Conservation (phyloP, 2,329 filamentous ascomycete genomes). For the Diplodia sapinea region DNA sequence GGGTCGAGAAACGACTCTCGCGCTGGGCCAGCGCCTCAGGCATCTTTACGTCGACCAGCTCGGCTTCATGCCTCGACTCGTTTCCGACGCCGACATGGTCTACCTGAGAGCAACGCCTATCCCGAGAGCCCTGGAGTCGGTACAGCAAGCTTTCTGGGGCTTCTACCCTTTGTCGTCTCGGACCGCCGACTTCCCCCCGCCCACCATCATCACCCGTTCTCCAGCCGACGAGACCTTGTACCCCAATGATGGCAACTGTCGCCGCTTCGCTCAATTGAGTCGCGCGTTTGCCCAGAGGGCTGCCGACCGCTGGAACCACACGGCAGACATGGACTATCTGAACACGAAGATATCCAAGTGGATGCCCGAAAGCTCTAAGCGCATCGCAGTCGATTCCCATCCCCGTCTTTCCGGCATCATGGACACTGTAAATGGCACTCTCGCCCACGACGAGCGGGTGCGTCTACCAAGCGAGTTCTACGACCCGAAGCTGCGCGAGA, state of each 20-base stretch:
- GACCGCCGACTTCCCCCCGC: constrained; percentile 50
- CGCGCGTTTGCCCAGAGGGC: constrained; percentile 56
- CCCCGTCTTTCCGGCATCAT: constrained; percentile 88
- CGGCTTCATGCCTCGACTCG: constrained; percentile 53
- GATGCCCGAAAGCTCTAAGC: constrained; percentile 73
- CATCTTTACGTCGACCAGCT: constrained; percentile 59
- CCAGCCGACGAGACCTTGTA: constrained; percentile 57
- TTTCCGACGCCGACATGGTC: constrained; percentile 52
- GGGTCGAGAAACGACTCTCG: constrained; percentile 56
- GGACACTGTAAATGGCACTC: constrained; percentile 89
- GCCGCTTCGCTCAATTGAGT: constrained; percentile 55
- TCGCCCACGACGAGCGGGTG: constrained; percentile 81
- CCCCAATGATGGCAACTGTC: constrained; percentile 57
- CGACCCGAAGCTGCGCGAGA: constrained; percentile 70
- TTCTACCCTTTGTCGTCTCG: constrained; percentile 54
- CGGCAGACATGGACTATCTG: constrained; percentile 82
- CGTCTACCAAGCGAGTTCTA: constrained; percentile 86
- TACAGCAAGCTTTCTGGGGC: constrained; percentile 58
- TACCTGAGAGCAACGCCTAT: constrained; percentile 57
- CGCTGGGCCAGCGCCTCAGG: constrained; percentile 55
- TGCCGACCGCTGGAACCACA: constrained; percentile 58
- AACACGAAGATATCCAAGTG: constrained; percentile 78
- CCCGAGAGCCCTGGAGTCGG: constrained; percentile 57
- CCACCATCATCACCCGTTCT: constrained; percentile 53
- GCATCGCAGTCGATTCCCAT: constrained; percentile 80